Evolutionary conservation across 1,284 basidiomycete genomes (phyloP).

Genomic region (Ganoderma boninense): DNA sequence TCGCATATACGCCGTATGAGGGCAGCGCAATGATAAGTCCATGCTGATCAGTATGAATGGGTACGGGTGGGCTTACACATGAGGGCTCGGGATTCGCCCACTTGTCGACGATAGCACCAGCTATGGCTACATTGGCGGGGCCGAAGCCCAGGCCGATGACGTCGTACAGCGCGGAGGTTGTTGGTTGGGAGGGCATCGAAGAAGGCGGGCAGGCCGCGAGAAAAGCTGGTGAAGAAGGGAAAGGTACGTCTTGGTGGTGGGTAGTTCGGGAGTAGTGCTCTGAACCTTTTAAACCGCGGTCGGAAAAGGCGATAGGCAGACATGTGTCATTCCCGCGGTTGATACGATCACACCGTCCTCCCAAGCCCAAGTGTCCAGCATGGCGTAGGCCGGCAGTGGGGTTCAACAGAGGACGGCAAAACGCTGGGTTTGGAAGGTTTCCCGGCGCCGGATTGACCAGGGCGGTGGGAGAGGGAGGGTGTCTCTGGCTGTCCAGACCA

Average conservation of each 20-base stretch:
- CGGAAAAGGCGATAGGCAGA: conserved; percentile 17
- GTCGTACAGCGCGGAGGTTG: conserved; percentile 48
- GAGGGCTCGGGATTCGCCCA: conserved; percentile 21
- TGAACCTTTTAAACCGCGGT: conserved; percentile 30
- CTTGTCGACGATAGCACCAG: conserved; percentile 60
- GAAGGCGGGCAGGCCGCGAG: conserved; percentile 15
- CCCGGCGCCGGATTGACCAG: not conserved
- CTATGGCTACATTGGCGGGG: conserved; percentile 66
- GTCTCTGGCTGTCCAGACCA: not conserved
- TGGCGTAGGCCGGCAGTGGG: conserved; percentile 14
- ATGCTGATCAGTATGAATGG: conserved; percentile 17
- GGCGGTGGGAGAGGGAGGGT: not conserved
- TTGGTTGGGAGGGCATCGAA: conserved; percentile 16
- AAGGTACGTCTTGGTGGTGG: conserved; percentile 19
- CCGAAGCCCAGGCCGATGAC: conserved; percentile 66
- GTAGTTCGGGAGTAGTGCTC: conserved; percentile 19
- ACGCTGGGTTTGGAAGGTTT: not conserved
- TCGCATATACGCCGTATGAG: conserved; percentile 8
- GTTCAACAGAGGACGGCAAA: conserved; percentile 8
- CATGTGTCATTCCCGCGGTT: conserved; percentile 24
- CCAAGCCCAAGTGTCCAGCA: conserved; percentile 10
- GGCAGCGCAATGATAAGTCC: conserved; percentile 1
- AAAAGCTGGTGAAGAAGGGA: conserved; percentile 21
- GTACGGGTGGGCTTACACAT: conserved; percentile 19
- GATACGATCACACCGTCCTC: conserved; percentile 12